These are phyloP conservation scores for Macroventuria anomochaeta DNA, from an alignment of 2,329 filamentous ascomycete genomes.

Conservation along the genomic window DNA sequence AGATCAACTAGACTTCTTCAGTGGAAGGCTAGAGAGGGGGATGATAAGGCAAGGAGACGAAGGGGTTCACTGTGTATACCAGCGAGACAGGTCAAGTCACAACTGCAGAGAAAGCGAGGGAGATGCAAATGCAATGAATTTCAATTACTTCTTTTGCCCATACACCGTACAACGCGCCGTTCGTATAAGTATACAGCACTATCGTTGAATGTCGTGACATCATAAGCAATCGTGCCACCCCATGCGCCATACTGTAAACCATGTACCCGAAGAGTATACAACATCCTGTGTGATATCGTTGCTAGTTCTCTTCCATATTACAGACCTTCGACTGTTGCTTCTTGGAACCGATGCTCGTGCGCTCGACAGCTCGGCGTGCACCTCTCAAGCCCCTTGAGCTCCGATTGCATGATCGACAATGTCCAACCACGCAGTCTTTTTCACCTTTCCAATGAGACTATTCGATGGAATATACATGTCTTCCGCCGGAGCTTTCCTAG, in stretches of 20 bases:
- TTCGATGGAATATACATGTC: not conserved
- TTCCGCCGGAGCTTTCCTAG: not conserved
- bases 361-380: not conserved
- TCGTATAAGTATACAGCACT: not conserved
- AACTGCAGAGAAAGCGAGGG: not conserved
- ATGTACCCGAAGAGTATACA: slow-evolving; percentile 4
- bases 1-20: slow-evolving; percentile 41
- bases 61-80: slow-evolving; percentile 10
- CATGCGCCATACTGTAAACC: slow-evolving; percentile 8
- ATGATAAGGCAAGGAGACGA: not conserved
- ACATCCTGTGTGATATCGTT: not conserved
- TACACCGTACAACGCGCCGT: not conserved
- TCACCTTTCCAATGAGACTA: not conserved
- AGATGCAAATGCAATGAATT: slow-evolving; percentile 12
- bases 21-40: not conserved
- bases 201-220: slow-evolving; percentile 14
- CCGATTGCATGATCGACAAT: not conserved
- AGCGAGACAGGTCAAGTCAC: not conserved
- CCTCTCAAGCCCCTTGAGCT: not conserved
- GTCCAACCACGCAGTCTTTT: not conserved
- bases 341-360: no score
- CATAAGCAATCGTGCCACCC: slow-evolving; percentile 12
- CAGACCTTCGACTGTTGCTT: not conserved
- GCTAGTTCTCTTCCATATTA: not conserved
- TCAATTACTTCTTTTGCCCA: not conserved